Conservation (phyloP, 2,329 filamentous ascomycete species). For the Ophiocordyceps camponoti-saundersi region DNA sequence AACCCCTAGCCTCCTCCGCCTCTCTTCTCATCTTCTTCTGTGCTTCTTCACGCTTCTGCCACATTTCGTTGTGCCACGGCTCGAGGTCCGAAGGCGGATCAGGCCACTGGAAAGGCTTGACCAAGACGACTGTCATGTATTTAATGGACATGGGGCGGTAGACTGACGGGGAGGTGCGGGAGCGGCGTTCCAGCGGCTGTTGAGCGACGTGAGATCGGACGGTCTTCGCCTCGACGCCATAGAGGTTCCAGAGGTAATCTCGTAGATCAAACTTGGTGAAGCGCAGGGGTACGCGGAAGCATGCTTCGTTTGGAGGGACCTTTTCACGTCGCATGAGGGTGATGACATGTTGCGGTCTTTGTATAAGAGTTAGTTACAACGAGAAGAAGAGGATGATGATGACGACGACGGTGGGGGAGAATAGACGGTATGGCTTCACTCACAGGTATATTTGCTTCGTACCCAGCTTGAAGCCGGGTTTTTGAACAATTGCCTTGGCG, state of each 20-base stretch:
- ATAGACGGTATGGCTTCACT: conserved; percentile 6
- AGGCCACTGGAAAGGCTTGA: conserved; percentile 78
- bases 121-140: conserved; percentile 89
- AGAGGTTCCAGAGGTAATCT: conserved; percentile 82
- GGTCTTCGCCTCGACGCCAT: conserved; percentile 54
- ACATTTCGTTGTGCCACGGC: conserved; percentile 48
- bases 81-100: conserved; percentile 43
- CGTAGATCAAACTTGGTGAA: conserved; percentile 95
- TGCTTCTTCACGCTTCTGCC: conserved; percentile 32
- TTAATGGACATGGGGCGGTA: conserved; percentile 61
- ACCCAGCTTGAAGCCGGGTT: conserved; percentile 29
- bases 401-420: no score
- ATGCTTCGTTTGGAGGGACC: conserved; percentile 64
- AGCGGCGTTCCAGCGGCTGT: conserved; percentile 35
- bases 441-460: conserved; percentile 39
- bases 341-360: conserved; percentile 65
- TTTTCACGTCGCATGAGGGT: conserved; percentile 57
- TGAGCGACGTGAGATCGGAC: conserved; percentile 67
- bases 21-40: conserved; percentile 20
- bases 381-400: no score
- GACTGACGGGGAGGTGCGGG: conserved; percentile 33
- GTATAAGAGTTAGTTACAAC: background rate
- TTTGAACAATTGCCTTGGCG: conserved; percentile 18
- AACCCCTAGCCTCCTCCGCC: conserved; percentile 12
- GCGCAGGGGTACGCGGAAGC: conserved; percentile 76